Conservation (phyloP, 2,329 filamentous ascomycete genomes). For the Huntiella abstrusa region DNA sequence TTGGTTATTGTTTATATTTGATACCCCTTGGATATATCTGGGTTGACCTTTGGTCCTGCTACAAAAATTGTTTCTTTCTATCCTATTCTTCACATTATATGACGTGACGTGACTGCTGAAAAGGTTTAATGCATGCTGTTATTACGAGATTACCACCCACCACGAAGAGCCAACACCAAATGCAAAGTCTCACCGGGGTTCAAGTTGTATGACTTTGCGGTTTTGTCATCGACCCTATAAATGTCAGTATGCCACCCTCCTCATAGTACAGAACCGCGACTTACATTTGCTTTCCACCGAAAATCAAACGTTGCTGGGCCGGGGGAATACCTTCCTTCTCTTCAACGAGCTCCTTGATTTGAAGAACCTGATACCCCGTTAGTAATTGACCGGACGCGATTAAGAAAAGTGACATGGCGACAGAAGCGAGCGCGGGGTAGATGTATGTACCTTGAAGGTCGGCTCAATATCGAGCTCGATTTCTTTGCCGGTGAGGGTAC, state of each 20-base stretch:
- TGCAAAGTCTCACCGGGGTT: conserved; percentile 87
- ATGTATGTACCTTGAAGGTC: conserved; percentile 66
- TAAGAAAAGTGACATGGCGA: not conserved
- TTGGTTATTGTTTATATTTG: too few species aligned
- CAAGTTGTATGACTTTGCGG: conserved; percentile 73
- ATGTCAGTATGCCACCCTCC: not conserved
- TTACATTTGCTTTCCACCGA: conserved; percentile 94
- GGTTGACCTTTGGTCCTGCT: too few species aligned
- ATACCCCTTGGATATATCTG: too few species aligned
- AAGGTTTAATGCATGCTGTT: not conserved
- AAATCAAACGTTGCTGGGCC: conserved; percentile 90
- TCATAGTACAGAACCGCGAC: conserved; percentile 12
- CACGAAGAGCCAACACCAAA: conserved; percentile 82
- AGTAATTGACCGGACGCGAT: too few species aligned
- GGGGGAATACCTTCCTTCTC: conserved; percentile 98
- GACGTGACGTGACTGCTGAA: too few species aligned
- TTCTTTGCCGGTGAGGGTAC: conserved; percentile 94
- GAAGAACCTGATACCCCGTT: conserved; percentile 44
- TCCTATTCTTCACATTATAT: too few species aligned
- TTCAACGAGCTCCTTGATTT: conserved; percentile 98
- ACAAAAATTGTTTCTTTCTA: too few species aligned
- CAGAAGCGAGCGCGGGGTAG: not conserved
- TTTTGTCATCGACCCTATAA: conserved; percentile 80
- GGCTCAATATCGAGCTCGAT: conserved; percentile 95
- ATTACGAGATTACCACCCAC: conserved; percentile 32